A percentile compares a stretch with the other conserved stretches of the same genome.
Evolutionary conservation across 2,329 filamentous ascomycete species (phyloP).

Genomic region (Fusarium proliferatum): DNA sequence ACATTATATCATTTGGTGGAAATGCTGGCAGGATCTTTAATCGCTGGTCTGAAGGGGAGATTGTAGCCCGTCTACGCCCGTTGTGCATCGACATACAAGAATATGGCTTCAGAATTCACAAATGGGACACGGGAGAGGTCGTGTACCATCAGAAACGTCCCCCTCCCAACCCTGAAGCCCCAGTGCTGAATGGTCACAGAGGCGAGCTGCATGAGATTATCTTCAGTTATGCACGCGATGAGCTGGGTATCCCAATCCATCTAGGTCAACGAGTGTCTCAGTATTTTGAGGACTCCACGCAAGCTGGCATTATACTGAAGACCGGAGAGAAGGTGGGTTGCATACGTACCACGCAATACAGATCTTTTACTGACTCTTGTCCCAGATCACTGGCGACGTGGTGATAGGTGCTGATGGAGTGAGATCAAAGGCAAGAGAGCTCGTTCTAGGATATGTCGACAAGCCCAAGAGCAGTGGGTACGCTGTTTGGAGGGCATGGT

Average conservation of each 20-base stretch:
- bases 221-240: constrained; percentile 29
- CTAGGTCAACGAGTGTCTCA: constrained; percentile 22
- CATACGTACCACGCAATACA: rapidly evolving
- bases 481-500: constrained; percentile 60
- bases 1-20: constrained; percentile 36
- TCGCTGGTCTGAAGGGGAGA: constrained; percentile 61
- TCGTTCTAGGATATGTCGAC: constrained; percentile 30
- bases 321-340: constrained; percentile 8
- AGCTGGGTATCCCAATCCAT: constrained; percentile 24
- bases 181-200: constrained; percentile 30
- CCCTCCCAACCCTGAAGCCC: constrained; percentile 29
- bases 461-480: constrained; percentile 37
- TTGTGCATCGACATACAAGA: constrained; percentile 43
- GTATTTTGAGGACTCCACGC: constrained; percentile 12
- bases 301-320: constrained; percentile 22
- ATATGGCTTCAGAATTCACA: constrained; percentile 58
- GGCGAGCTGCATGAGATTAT: constrained; percentile 32
- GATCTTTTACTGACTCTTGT: not conserved
- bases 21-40: constrained; percentile 61
- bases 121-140: constrained; percentile 55
- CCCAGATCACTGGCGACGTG: constrained; percentile 24
- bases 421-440: constrained; percentile 33
- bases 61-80: constrained; percentile 50
- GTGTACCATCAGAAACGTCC: constrained; percentile 64
- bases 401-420: constrained; percentile 37